phyloP scores from a whole-genome alignment of 177 flowering plant genomes.

The Vitis hybrid region DNA sequence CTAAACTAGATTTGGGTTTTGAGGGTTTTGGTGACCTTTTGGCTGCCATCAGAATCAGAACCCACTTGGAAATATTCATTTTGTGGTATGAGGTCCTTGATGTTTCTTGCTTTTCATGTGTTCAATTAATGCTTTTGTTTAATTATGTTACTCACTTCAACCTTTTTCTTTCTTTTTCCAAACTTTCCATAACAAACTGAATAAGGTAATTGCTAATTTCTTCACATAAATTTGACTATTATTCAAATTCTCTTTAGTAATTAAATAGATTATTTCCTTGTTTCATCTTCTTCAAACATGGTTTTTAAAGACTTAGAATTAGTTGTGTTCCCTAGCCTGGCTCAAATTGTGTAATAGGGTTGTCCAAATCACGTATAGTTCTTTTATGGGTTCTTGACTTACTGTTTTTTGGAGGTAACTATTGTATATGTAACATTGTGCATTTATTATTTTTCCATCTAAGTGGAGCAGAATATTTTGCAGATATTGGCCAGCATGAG shows the following conservation, averaged over 20 bases:
- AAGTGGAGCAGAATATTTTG: background rate
- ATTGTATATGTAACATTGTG: too few species aligned
- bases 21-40: conserved; percentile 97
- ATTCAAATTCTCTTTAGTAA: too few species aligned
- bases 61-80: conserved; percentile 92
- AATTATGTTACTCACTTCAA: conserved; percentile 3
- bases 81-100: conserved; percentile 66
- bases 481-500: conserved; percentile 87
- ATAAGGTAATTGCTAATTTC: conserved; percentile 61
- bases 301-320: too few species aligned
- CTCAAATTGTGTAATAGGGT: too few species aligned
- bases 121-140: background rate
- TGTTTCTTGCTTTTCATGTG: background rate
- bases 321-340: too few species aligned
- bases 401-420: too few species aligned
- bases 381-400: too few species aligned
- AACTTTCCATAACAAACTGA: conserved; percentile 87
- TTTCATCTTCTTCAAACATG: conserved; percentile 1
- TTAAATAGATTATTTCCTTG: background rate
- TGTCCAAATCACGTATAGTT: too few species aligned
- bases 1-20: conserved; percentile 68
- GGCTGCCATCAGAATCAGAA: conserved; percentile 68
- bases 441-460: too few species aligned
- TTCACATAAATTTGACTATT: background rate
- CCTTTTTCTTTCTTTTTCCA: conserved; percentile 17